A percentile compares a stretch with the other conserved stretches of the same genome.
Evolutionary conservation across 345 rosid species (phyloP).

Genomic region (Citrus mangshanensis): DNA sequence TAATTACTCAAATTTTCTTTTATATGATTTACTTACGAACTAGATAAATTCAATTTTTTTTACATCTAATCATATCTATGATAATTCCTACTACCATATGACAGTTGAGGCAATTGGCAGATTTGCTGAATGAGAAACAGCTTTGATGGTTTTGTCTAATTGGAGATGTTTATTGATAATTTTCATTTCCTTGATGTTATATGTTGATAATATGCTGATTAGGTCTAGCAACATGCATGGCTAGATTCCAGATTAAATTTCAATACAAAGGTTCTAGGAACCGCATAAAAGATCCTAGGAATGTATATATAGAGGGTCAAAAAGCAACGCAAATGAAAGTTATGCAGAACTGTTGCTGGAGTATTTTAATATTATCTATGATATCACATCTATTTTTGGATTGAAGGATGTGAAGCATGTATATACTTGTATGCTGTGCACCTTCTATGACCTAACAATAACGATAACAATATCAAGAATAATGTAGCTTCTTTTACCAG

Average conservation of each 20-base stretch:
- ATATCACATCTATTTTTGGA: not conserved
- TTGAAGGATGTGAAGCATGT: not conserved
- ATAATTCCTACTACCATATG: not conserved
- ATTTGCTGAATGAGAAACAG: not conserved
- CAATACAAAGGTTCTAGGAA: not conserved
- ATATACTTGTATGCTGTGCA: not conserved
- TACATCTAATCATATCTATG: not conserved
- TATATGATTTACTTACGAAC: not conserved
- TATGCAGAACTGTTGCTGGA: not conserved
- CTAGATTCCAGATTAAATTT: not conserved
- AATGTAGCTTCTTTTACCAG: conserved; percentile 39
- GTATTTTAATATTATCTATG: not conserved
- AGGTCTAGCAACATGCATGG: not conserved
- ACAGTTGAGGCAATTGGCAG: not conserved
- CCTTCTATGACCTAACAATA: not conserved
- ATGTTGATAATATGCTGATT: not conserved
- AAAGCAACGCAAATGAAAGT: not conserved
- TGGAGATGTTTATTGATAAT: not conserved
- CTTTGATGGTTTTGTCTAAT: not conserved
- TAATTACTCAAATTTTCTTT: not conserved
- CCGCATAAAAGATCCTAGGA: not conserved
- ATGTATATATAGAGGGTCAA: not conserved
- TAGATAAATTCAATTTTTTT: not conserved
- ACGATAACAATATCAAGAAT: not conserved
- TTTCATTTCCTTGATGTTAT: not conserved